Evolutionary conservation across 768 basidiomycete species (phyloP), one percentile per base, ranked within the genome.

Genomic region (Cystobasidium onofrii): DNA sequence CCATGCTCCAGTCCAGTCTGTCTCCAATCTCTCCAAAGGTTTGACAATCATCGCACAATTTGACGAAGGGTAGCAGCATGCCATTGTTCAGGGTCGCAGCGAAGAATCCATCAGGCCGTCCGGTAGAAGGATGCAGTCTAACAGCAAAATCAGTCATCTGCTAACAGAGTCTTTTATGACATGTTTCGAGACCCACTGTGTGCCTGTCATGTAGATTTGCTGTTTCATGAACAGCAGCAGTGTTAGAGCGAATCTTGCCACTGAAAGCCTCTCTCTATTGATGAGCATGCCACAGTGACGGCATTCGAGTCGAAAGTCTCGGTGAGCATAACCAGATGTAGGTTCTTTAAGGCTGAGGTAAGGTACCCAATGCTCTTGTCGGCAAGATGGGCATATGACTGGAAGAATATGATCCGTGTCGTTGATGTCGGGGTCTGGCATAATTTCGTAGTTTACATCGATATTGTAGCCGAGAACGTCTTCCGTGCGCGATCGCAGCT

Each of bases 101-200:
- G 25, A 67, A 67, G 65, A 67, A 67, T n/a, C 65, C 65, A 33
- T 67, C 65, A 18, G 65, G 65, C 44, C 50, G 65, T 13, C 65
- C 65, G 4, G 65, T 67, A 4, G 39, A 25, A 23, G 65, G 65
- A 54, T 67, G 65, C 17, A 54, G 27, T 54, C 65, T 67, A 33
- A 36, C 13, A 18, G 44, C 4, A 52, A 46, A 4, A 18, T 43
- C 41, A 23, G 13, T 36, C 13, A 33, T 67, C 65, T 31, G 33
- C 39, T 39, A 6, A 39, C 7, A 15, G 7, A 39, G 15, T 39
- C 7, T 39, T 39, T 39, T 39, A 39, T 39, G 39, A 6, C 39
- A 39, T 39, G 39, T 39, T 6, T 39, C n/a, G 39, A 15, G 6
- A 52, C 65, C 54, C 44, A 67, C 65, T 67, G 65, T 20, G 65